Evolutionary conservation across 768 basidiomycete genomes (phyloP), one percentile per base, ranked within the genome.

Genomic region (Myochromella boudieri): DNA sequence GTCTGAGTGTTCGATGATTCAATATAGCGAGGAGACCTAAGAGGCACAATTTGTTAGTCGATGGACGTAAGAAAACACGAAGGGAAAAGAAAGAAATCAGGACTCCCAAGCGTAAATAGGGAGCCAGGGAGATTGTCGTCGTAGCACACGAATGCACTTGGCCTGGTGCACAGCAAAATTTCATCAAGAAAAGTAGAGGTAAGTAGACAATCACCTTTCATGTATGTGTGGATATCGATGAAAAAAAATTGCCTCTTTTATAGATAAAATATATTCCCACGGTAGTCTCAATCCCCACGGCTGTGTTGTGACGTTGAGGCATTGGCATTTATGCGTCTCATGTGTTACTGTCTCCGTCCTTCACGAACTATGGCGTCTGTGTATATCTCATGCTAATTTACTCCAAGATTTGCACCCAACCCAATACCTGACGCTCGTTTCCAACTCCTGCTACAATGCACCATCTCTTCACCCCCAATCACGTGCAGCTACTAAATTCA

Each of bases 401-500:
- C 37, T 37, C 8, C 37, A 24, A 36, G 27, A 20, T 28, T 22
- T 54, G 40, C 20, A 27, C 37, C 33, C 55, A 15, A 44, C 49
- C 29, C 34, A 27, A 42, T 43, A 37, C 31, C 34, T 54, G 28
- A 43, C 53, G 17, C 48, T 62, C 56, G 12, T 53, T 54, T 48
- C 37, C 37, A 20, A 14, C 31, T 44, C 52, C 28, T 42, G 33
- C 15, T 33, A 26, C 40, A 39, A 89, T 91, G 87, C 81, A 84
- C 64, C 64, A 84, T 51, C 66, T 82, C 58, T 90, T 92, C 69
- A 85, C 85, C 46, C 84, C 91, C 52, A 82, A 87, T 70, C 91
- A 93, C 71, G 80, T 91, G 58, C 80, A 83, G 57, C 82, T 93
- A 51, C 80, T 95, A 61, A 81, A 82, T 44, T 82, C 90, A 27